Evolutionary conservation across 768 basidiomycete species (phyloP).

Genomic region (Lentinula sp.): DNA sequence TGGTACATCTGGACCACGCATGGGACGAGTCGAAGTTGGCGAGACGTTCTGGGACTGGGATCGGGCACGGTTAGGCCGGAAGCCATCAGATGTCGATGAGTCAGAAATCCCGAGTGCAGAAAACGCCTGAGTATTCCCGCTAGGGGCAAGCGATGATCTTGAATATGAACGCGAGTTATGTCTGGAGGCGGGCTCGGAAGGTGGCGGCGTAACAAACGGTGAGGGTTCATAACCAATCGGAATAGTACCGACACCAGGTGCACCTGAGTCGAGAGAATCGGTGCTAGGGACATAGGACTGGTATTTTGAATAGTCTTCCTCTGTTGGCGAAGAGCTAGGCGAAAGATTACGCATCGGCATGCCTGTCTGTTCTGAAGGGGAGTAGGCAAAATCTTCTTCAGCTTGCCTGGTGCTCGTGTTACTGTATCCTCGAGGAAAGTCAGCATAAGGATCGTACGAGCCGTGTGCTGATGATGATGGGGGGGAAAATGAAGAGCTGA

Average conservation of each 20-base stretch:
- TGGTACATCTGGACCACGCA: background rate
- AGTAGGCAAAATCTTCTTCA: background rate
- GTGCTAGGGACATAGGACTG: background rate
- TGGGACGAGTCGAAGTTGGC: background rate
- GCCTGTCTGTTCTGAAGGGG: background rate
- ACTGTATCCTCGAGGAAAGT: background rate
- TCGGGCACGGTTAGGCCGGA: background rate
- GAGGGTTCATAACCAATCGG: background rate
- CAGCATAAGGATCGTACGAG: background rate
- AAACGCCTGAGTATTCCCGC: background rate
- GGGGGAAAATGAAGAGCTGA: slow-evolving; percentile 1
- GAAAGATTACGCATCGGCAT: slow-evolving; percentile 4
- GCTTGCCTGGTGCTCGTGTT: background rate
- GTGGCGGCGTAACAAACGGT: slow-evolving; percentile 3
- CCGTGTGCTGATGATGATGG: background rate
- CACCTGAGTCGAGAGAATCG: background rate
- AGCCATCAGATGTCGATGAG: background rate
- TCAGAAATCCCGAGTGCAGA: background rate
- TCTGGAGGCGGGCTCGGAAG: background rate
- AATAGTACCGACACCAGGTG: background rate
- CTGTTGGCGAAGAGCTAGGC: background rate
- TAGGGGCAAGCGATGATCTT: background rate
- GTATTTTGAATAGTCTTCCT: background rate
- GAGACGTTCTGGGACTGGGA: background rate
- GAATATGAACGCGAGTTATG: slow-evolving; percentile 4